A percentile compares a stretch with the other conserved stretches of the same genome.
These are phyloP conservation scores for Pichia sp. DNA, from an alignment of 1,139 yeast genomes.

Conservation along the genomic window DNA sequence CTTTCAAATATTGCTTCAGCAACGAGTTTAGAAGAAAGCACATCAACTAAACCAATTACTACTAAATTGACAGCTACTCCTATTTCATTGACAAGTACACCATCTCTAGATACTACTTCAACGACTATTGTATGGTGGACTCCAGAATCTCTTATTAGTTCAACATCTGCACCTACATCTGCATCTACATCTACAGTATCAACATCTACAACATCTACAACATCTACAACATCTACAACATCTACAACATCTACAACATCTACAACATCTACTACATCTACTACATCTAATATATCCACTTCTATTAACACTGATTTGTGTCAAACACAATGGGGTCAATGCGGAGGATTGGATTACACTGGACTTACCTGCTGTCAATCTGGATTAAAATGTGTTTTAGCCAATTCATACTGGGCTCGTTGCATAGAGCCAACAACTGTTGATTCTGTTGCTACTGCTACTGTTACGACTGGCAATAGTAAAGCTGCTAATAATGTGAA, in stretches of 20 bases:
- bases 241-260: too few species aligned
- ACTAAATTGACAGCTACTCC: too few species aligned
- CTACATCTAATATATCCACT: too few species aligned
- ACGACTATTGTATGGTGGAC: slow-evolving; percentile 11
- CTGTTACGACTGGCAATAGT: neutral
- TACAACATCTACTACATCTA: slow-evolving; percentile 1
- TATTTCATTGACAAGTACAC: too few species aligned
- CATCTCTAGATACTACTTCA: too few species aligned
- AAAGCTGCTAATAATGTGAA: neutral
- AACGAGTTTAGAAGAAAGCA: neutral
- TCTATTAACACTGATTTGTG: slow-evolving; percentile 11
- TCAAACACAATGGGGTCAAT: slow-evolving; percentile 27
- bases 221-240: too few species aligned
- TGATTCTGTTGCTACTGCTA: neutral
- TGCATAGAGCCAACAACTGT: slow-evolving; percentile 17
- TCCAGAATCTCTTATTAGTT: slow-evolving; percentile 1
- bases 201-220: too few species aligned
- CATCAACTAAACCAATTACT: neutral
- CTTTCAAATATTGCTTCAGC: neutral
- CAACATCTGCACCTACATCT: neutral
- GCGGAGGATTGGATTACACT: slow-evolving; percentile 28
- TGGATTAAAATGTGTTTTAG: slow-evolving; percentile 24
- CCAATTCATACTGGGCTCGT: slow-evolving; percentile 26
- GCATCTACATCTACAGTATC: too few species aligned
- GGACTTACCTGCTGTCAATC: slow-evolving; percentile 28